These are phyloP conservation scores for Populus pruinosa DNA, from an alignment of 345 rosid genomes.

Conservation along the genomic window DNA sequence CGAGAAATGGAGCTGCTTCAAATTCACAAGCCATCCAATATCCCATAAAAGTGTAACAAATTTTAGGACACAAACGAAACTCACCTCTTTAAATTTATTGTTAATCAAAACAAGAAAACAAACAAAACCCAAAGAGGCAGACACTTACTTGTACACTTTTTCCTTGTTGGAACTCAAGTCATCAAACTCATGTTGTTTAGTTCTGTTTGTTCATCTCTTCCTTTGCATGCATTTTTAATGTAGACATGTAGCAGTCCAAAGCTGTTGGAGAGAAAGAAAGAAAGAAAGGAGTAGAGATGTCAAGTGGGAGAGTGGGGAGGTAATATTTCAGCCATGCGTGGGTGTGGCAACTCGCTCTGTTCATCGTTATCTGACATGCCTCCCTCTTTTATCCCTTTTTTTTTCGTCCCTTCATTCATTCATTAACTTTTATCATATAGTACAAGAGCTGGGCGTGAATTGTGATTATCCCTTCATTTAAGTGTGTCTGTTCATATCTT, in stretches of 20 bases:
- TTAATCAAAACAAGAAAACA: conserved; percentile 5
- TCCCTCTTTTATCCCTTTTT: not conserved
- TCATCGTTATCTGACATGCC: conserved; percentile 18
- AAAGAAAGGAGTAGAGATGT: not conserved
- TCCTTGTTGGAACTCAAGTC: not conserved
- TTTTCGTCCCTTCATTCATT: not conserved
- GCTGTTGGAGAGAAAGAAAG: not conserved
- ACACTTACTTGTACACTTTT: not conserved
- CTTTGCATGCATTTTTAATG: not conserved
- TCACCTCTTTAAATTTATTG: not conserved
- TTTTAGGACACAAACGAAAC: conserved; percentile 16
- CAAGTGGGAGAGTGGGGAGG: not conserved
- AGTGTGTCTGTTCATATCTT: no score
- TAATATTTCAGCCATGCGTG: not conserved
- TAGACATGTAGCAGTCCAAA: not conserved
- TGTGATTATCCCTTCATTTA: no score
- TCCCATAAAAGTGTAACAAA: conserved; percentile 27
- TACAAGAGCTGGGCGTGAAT: no score
- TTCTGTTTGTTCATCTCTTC: not conserved
- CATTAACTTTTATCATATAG: not conserved
- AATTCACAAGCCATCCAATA: conserved; percentile 14
- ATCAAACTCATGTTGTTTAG: not conserved
- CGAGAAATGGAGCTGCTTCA: conserved; percentile 31
- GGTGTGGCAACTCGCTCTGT: conserved; percentile 6
- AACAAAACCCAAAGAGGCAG: not conserved